Evolutionary conservation across 805 yeast species (phyloP), one percentile per base, ranked within the genome.

Genomic region (Myxozyma geophila): DNA sequence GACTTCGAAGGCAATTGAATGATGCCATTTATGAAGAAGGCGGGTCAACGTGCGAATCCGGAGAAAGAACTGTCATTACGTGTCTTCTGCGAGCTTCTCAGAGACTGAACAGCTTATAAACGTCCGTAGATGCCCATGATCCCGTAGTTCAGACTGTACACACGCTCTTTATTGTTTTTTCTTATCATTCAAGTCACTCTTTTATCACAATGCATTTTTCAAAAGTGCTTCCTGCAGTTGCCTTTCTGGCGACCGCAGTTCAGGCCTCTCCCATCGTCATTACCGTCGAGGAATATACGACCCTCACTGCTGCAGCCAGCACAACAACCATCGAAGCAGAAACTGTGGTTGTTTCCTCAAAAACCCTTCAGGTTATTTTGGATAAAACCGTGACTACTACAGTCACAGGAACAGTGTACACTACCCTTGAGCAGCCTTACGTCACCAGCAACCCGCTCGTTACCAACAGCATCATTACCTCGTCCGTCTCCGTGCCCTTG

Each of bases 361-460:
- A 59, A 9, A 55, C 61, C 15, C 47, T 59, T 10, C 67, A 59
- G 40, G 50, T 54, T 37, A 47, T 55, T 6, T 6, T 55, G 10
- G 35, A 59, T 13, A 17, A 55, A 17, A 13, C 56, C n/a, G 37
- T 33, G 1, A 52, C 62, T 17, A 35, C 48, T 19, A 52, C 57
- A 21, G 56, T 52, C 28, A 58, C 62, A 17, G 62, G 62, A 13
- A 61, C 64, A 19, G 48, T 61, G 28, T 49, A 50, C 43, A 28
- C 58, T 13, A 39, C 43, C 9, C 55, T 61, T 17, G 58, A 61
- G 47, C 41, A 23, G 23, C 61, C 61, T 13, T 39, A 41, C 39
- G 59, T 39, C n/a, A 59, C 63, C 7, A 36, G 46, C 40, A 41
- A 54, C 28, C 63, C 63, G 21, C 48, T 59, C 23, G 13, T 58